Base-by-base conservation (phyloP, 2,329 filamentous ascomycete species). In the Ramichloridium luteum region DNA sequence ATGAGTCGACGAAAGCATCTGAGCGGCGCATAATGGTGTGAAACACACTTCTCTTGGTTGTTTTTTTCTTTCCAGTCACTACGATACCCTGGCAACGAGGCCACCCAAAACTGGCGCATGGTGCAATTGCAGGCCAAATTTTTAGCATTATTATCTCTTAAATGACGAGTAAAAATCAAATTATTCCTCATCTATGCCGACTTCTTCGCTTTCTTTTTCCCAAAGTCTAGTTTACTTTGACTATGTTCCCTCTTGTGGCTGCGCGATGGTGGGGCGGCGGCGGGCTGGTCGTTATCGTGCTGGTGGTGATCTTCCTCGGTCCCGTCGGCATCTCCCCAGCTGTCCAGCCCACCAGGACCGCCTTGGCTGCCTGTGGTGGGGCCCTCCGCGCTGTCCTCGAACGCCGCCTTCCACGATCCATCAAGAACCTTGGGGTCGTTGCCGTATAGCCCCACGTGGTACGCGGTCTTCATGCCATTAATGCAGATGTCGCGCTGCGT, bases 401-500 rank as follows among this genome's bases (percentile, higher is more conserved):
- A 72, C 13, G 65, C 39, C 42, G 59, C 46, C 39, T 62, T 62
- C 67, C 68, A 72, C 10, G 52, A 70, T 4, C 78, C 79, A 43
- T 80, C 66, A 28, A 73, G 48, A 2, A 80, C 74, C 43, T 58
- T 65, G 5, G 65, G 51, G 48, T 80, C 65, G 40, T 78, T 64
- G 0, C 80, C 80, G 45, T 77, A 67, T 14, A 85, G 47, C 0
- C 72, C 71, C 1, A 78, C 64, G 5, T 61, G 50, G 50, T 83
- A 85, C 0, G 79, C 80, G 27, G 67, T 65, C 60, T 83, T 84
- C 70, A 84, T 74, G 0, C 69, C 72, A 25, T 68, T 57, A 1
- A 85, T 58, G 45, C 80, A 85, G 2, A 70, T 57, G 5, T 67
- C 61, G 31, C 77, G 66, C 43, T 74, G 60, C 50, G 72, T 65